phyloP scores from a whole-genome alignment of 495 filamentous ascomycete genomes.

The Penicillium atrosanguineum region DNA sequence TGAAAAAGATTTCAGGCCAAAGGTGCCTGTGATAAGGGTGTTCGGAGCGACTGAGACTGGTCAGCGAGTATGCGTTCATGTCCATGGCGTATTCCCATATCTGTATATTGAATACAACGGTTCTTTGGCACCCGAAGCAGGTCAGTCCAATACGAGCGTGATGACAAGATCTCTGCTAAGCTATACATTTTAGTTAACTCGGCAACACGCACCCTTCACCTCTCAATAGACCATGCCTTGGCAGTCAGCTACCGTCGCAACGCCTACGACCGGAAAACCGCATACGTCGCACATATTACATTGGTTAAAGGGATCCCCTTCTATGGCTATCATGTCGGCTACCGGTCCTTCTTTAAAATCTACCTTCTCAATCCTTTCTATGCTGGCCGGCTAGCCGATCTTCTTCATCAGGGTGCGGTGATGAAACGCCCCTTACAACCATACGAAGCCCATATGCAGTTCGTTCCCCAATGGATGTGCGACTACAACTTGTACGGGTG shows the following conservation, averaged over 20 bases:
- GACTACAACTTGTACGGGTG: constrained; percentile 97
- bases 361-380: constrained; percentile 84
- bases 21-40: constrained; percentile 82
- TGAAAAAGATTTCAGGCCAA: constrained; percentile 56
- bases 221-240: constrained; percentile 82
- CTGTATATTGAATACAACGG: constrained; percentile 86
- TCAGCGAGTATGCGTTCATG: constrained; percentile 93
- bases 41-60: constrained; percentile 95
- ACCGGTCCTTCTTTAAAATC: constrained; percentile 87
- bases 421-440: constrained; percentile 83
- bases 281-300: constrained; percentile 84
- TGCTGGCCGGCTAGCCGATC: constrained; percentile 78
- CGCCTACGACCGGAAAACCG: constrained; percentile 59
- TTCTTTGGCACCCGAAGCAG: constrained; percentile 59
- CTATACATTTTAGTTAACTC: constrained; percentile 51
- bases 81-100: constrained; percentile 95
- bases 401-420: constrained; percentile 81
- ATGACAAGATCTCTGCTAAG: neutral
- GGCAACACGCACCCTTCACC: constrained; percentile 69
- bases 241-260: constrained; percentile 78
- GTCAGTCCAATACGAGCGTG: constrained; percentile 40
- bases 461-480: constrained; percentile 92
- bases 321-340: constrained; percentile 92
- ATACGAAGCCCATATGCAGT: constrained; percentile 90
- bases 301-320: constrained; percentile 93